These are phyloP conservation scores for Globisporangium polare DNA, from an alignment of 352 stramenopile genomes.

Conservation along the genomic window DNA sequence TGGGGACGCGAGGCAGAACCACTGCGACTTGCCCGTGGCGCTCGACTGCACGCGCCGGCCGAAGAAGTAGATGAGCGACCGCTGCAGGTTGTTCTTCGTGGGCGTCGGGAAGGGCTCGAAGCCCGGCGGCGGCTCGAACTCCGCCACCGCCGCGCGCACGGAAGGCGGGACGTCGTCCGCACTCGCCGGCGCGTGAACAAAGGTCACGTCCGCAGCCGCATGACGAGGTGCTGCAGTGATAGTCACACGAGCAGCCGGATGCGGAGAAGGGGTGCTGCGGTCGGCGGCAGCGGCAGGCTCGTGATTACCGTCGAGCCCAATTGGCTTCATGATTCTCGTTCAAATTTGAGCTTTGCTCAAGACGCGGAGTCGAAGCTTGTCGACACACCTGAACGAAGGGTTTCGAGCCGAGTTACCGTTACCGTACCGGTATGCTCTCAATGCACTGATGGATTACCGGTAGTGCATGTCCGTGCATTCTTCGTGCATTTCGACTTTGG, in stretches of 20 bases:
- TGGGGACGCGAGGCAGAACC: conserved; percentile 22
- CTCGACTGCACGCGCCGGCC: conserved; percentile 16
- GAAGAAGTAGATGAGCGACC: conserved; percentile 25
- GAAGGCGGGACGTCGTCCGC: conserved; percentile 8
- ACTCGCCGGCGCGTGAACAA: not conserved
- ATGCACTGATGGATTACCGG: no score
- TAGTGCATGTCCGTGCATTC: no score
- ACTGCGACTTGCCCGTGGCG: conserved; percentile 15
- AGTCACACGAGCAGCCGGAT: not conserved
- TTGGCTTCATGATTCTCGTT: not conserved
- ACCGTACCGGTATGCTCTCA: no score
- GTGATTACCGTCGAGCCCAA: not conserved
- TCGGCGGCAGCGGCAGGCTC: not conserved
- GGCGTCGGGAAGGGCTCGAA: conserved; percentile 17
- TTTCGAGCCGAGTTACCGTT: no score
- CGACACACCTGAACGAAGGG: no score
- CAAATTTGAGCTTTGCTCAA: no score
- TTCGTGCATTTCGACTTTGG: no score
- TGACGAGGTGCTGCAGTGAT: not conserved
- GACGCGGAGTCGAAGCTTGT: no score
- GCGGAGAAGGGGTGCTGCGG: not conserved
- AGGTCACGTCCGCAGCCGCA: not conserved
- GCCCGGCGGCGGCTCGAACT: conserved; percentile 16
- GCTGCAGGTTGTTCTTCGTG: conserved; percentile 25
- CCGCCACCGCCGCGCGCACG: conserved; percentile 12